Evolutionary conservation across 345 rosid genomes (phyloP).

Genomic region (Eucalyptus sp.): DNA sequence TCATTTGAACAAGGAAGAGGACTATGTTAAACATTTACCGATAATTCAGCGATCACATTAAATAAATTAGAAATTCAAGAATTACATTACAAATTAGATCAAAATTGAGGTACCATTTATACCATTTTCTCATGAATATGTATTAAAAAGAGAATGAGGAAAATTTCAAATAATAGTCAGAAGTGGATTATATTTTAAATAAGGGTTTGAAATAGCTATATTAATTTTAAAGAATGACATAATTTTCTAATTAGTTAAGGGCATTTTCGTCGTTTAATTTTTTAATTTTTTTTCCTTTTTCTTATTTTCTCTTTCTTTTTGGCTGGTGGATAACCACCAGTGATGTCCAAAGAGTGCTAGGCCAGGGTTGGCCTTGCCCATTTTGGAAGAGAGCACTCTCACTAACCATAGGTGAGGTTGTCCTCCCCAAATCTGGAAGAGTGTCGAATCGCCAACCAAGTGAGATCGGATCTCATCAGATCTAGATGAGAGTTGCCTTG

Average conservation of each 20-base stretch:
- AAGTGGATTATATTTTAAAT: too few relatives aligned
- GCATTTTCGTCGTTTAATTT: accelerated
- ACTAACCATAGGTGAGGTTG: too few relatives aligned
- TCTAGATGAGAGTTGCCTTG: accelerated
- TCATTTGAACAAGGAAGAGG: not conserved
- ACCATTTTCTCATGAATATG: not conserved
- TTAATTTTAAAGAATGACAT: too few relatives aligned
- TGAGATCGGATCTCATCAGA: accelerated
- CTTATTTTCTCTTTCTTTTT: too few relatives aligned
- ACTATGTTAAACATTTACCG: not conserved
- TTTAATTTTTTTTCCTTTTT: too few relatives aligned
- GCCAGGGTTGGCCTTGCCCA: accelerated
- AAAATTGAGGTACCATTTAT: not conserved
- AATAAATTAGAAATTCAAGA: not conserved
- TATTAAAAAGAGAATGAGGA: too few relatives aligned
- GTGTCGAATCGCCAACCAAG: accelerated
- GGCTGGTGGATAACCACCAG: accelerated
- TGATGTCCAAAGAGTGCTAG: too few relatives aligned
- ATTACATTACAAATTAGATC: too few relatives aligned
- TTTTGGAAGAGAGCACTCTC: too few relatives aligned
- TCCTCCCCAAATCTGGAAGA: too few relatives aligned
- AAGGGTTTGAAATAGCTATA: too few relatives aligned
- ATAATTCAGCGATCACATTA: not conserved
- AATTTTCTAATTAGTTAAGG: too few relatives aligned
- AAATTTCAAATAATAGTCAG: accelerated